Base-by-base conservation (phyloP, 2,329 filamentous ascomycete genomes). In the Pseudogymnoascus sp. region DNA sequence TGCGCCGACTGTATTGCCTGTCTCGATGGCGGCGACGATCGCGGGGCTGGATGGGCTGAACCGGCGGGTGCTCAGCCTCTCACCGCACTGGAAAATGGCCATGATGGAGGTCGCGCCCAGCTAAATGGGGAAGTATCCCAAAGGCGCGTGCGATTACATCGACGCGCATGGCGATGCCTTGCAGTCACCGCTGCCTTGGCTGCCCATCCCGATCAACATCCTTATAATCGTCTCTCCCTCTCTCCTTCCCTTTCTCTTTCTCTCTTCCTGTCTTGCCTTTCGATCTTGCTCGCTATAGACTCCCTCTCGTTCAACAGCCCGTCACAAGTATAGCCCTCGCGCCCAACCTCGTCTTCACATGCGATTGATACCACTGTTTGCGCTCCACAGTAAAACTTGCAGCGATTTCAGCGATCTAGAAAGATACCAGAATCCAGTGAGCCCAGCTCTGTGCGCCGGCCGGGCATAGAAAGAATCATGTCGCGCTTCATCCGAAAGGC, bases 161-260 rank as follows among this genome's bases (percentile, higher is more conserved):
- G 51, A 34, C 16, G 29, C 51, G 51, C 51, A 57, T 57, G 51
- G 51, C n/a, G 51, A 57, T 57, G 51, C 51, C 51, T 57, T 57
- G n/a, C 51, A 11, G 16, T 34, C 29, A n/a, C 11, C 29, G 51
- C 11, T 29, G 29, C 29, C 51, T 57, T 57, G 51, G 51, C 51
- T 57, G 51, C 16, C 16, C 51, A 21, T 57, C 16, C 51, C 51
- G 7, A 3, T 29, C 51, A 54, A 31, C 23, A 6, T 57, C 51
- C 16, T 57, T 57, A 57, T 57, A 57, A 36, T 7, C 51, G 1
- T 12, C 51, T 21, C 51, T 21, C 21, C 11, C 29, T 57, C 51
- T 57, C n/a, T 18, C n/a, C 26, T 12, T 57, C n/a, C 18, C 7
- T n/a, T 57, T 7, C 5, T 36, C 29, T 3, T 34, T 36, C 29